These are phyloP conservation scores for Kodamaea suecica DNA, from an alignment of 1,139 yeast genomes.

Conservation along the genomic window DNA sequence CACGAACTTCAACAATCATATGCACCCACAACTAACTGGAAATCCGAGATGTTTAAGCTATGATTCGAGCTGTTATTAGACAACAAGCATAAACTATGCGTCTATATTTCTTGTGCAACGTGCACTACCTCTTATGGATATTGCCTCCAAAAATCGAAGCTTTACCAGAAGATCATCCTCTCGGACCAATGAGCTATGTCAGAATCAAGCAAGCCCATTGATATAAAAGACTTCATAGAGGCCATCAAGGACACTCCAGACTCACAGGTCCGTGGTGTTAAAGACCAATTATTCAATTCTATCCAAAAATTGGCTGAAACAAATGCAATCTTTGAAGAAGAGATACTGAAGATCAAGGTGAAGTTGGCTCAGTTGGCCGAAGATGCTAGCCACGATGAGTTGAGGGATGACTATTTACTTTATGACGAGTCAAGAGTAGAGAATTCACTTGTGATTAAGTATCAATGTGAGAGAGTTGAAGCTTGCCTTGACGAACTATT, in stretches of 20 bases:
- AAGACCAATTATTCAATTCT: conserved; percentile 25
- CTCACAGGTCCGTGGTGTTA: conserved; percentile 25
- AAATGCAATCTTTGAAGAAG: conserved; percentile 27
- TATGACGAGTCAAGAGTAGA: conserved; percentile 34
- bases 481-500: conserved; percentile 25
- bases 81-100: too few relatives aligned
- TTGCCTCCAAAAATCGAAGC: not conserved
- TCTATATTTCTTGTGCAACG: not conserved
- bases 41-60: too few relatives aligned
- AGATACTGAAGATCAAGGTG: conserved; percentile 19
- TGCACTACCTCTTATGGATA: not conserved
- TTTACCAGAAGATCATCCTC: not conserved
- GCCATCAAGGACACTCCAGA: conserved; percentile 38
- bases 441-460: conserved; percentile 29
- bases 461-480: conserved; percentile 25
- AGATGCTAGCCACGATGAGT: conserved; percentile 11
- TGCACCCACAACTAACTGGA: too few relatives aligned
- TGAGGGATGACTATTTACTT: conserved; percentile 24
- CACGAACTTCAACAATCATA: too few relatives aligned
- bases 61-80: too few relatives aligned
- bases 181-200: conserved; percentile 14
- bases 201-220: conserved; percentile 23
- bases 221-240: conserved; percentile 23
- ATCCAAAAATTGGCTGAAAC: conserved; percentile 32
- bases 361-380: conserved; percentile 11